Conservation (phyloP, 306 rosid genomes). For the Cucurbita moschata region DNA sequence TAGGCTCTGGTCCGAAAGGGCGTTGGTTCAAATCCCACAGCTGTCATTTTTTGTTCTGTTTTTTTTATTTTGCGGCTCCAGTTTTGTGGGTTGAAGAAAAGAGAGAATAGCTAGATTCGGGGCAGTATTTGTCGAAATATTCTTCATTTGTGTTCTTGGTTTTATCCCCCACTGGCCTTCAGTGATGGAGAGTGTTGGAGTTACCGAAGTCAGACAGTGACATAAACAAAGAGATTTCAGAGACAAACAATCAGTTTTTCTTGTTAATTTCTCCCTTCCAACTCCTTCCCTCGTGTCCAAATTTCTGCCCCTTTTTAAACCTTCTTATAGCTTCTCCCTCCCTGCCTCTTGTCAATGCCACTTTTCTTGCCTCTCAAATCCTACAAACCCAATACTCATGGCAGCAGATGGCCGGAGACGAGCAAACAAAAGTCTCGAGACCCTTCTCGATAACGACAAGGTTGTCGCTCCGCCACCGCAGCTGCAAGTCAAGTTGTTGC, state of each 20-base stretch:
- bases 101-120: neutral
- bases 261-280: neutral
- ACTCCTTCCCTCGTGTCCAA: neutral
- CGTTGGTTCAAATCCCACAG: slow-evolving; percentile 16
- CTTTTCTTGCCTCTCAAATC: neutral
- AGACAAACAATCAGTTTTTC: neutral
- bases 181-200: neutral
- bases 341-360: neutral
- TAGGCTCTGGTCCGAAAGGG: slow-evolving; percentile 18
- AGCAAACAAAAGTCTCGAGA: slow-evolving; percentile 45
- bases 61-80: neutral
- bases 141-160: neutral
- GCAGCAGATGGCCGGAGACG: slow-evolving; percentile 11
- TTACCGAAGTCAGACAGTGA: neutral
- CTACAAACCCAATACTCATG: neutral
- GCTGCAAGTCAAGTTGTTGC: slow-evolving; percentile 22
- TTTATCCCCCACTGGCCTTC: neutral
- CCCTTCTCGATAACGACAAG: slow-evolving; percentile 33
- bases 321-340: neutral
- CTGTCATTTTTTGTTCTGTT: neutral
- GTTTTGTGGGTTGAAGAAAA: too few species aligned
- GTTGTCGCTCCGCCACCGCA: slow-evolving; percentile 16
- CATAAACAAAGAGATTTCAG: neutral
- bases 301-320: neutral
- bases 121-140: neutral